A percentile compares a stretch with the other conserved stretches of the same genome.
Conservation (phyloP, 1,139 yeast species). For the Petasospora fabianii region DNA sequence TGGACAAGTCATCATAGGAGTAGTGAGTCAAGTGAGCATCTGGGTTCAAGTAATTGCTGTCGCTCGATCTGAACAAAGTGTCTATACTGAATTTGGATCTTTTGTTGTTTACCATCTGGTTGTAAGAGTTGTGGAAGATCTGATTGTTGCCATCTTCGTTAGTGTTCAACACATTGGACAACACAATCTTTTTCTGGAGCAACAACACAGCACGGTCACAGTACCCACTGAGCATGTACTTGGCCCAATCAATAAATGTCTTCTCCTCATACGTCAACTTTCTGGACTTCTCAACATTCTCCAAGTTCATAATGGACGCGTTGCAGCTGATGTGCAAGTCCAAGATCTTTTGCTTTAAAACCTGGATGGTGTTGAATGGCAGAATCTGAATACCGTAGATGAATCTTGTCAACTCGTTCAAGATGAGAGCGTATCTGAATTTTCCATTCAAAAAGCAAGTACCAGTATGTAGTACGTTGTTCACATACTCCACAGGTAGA, state of each 20-base stretch:
- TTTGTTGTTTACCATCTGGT: constrained; percentile 27
- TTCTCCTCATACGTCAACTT: constrained; percentile 38
- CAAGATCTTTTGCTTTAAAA: constrained; percentile 44
- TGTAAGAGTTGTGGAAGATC: constrained; percentile 25
- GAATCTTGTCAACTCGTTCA: constrained; percentile 42
- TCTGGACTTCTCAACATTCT: constrained; percentile 22
- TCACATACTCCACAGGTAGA: constrained; percentile 44
- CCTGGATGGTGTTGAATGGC: constrained; percentile 37
- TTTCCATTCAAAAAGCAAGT: constrained; percentile 48
- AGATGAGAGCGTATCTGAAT: constrained; percentile 47
- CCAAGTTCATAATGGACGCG: constrained; percentile 37
- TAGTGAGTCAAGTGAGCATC: constrained; percentile 15
- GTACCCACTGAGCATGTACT: constrained; percentile 45
- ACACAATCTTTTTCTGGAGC: constrained; percentile 47
- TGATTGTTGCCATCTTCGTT: constrained; percentile 25
- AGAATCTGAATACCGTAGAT: constrained; percentile 26
- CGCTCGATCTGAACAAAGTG: constrained; percentile 14
- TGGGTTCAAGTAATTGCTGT: constrained; percentile 9
- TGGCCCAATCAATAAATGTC: constrained; percentile 46
- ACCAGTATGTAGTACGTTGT: constrained; percentile 20
- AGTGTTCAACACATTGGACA: constrained; percentile 25
- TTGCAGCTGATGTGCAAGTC: constrained; percentile 49
- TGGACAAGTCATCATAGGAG: constrained; percentile 46
- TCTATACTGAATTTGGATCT: constrained; percentile 25
- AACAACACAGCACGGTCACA: constrained; percentile 55